Conservation (phyloP, 2,329 filamentous ascomycete species). For the Cercospora sojina region DNA sequence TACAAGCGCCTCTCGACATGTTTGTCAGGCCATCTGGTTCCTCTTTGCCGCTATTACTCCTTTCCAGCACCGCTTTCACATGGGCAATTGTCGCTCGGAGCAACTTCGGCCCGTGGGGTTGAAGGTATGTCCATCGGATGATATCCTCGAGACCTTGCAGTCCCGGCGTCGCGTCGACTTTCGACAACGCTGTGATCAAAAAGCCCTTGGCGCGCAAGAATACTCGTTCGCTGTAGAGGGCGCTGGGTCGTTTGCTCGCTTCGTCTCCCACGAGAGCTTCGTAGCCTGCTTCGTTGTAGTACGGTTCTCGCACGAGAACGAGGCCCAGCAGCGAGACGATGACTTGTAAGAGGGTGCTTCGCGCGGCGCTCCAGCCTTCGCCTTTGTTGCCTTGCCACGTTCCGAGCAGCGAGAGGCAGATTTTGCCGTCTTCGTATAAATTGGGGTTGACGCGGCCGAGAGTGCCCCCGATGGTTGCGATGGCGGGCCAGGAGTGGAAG, state of each 20-base stretch:
- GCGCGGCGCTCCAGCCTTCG: conserved; percentile 55
- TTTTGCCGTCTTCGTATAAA: conserved; percentile 62
- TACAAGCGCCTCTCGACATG: conserved; percentile 50
- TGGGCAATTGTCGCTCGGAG: conserved; percentile 47
- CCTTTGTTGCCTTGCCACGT: conserved; percentile 59
- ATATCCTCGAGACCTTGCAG: conserved; percentile 51
- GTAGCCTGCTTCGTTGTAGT: conserved; percentile 65
- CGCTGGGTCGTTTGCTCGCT: conserved; percentile 30
- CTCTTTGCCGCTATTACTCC: conserved; percentile 38
- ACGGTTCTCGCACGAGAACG: conserved; percentile 57
- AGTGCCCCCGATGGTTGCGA: conserved; percentile 33
- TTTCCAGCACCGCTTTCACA: conserved; percentile 44
- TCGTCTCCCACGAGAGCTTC: conserved; percentile 46
- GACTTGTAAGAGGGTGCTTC: conserved; percentile 56
- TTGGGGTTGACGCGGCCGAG: conserved; percentile 56
- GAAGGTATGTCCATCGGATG: conserved; percentile 54
- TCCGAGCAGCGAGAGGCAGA: conserved; percentile 59
- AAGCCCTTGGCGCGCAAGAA: conserved; percentile 30
- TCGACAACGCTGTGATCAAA: conserved; percentile 40
- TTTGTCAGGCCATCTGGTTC: conserved; percentile 47
- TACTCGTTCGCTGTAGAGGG: conserved; percentile 35
- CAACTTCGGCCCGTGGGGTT: conserved; percentile 37
- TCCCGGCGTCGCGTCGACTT: conserved; percentile 36
- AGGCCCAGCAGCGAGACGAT: conserved; percentile 34
- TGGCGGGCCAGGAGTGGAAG: conserved; percentile 58